These are phyloP conservation scores for Diaporthe sp. DNA, from an alignment of 2,329 filamentous ascomycete genomes.

Conservation along the genomic window DNA sequence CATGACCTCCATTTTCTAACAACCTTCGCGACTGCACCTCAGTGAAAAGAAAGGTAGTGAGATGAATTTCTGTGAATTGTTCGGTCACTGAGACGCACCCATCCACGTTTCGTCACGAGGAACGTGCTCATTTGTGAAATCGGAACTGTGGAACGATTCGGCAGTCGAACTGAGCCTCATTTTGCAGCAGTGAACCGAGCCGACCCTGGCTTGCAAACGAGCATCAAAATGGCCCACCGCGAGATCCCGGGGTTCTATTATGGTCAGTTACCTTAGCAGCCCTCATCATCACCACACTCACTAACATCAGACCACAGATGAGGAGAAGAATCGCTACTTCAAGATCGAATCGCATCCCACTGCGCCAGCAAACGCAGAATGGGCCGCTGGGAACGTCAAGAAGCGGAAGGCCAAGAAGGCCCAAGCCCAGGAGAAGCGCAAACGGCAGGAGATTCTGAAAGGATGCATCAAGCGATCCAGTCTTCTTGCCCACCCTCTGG, in stretches of 20 bases:
- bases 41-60: neutral
- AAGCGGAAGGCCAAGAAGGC: constrained; percentile 56
- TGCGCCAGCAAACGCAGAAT: constrained; percentile 62
- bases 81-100: neutral
- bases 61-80: neutral
- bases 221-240: neutral
- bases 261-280: constrained; percentile 26
- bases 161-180: neutral
- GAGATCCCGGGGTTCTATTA: constrained; percentile 43
- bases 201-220: neutral
- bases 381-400: constrained; percentile 71
- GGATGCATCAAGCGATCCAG: constrained; percentile 53
- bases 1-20: constrained; percentile 2
- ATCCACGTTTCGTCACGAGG: neutral
- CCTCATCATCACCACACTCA: neutral
- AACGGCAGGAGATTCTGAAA: constrained; percentile 34
- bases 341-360: constrained; percentile 71
- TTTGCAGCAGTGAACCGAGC: neutral
- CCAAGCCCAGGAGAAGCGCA: constrained; percentile 46
- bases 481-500: constrained; percentile 49
- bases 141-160: neutral
- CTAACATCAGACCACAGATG: constrained; percentile 54
- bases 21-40: neutral
- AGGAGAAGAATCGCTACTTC: constrained; percentile 76
- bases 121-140: neutral